Evolutionary conservation across 805 yeast genomes (phyloP), one percentile per base, ranked within the genome.

Genomic region (Candida taoyuanica): DNA sequence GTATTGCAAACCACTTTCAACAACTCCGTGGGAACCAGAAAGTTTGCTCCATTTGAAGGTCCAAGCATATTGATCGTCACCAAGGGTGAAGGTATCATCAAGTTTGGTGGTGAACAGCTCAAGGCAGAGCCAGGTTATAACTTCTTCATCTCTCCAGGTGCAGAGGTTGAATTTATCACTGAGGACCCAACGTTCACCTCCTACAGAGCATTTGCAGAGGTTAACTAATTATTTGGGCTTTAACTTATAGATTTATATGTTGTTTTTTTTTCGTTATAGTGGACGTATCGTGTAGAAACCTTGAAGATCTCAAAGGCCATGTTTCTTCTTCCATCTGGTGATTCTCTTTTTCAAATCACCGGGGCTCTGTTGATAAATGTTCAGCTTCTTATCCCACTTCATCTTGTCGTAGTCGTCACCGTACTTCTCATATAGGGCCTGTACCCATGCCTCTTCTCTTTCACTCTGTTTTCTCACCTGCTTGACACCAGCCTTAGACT

Each of bases 141-240:
- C 15, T 91, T 73, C 64, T 91, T 86, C 62, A 78, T 87, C 52
- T 91, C 89, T 7, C 94, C 98, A 31, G 74, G 70, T 31, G 76
- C 75, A 25, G 79, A 74, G 37, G 64, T 89, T 43, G 81, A 77
- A 49, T 64, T 89, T 48, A 63, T 62, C 31, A 68, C 83, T 23
- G 58, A 64, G 15, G 71, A 74, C 40, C 56, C 63, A 18, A 72
- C 68, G 11, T 81, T 91, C 58, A 84, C 89, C 29, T 70, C 89
- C 24, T 93, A 89, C 66, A 82, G 96, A 64, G 98, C 98, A 5
- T 86, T 81, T 60, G 86, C 81, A 51, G 95, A 86, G 65, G 82
- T 79, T 33, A 34, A 42, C 19, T 44, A 29, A 25, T 28, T 12
- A n/a, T 7, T n/a, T 15, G 11, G 14, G 5, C 8, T 15, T 28